A percentile compares a stretch with the other conserved stretches of the same genome.
These are phyloP conservation scores for Pseudocercospora ulei DNA, from an alignment of 2,329 filamentous ascomycete genomes.

Conservation along the genomic window DNA sequence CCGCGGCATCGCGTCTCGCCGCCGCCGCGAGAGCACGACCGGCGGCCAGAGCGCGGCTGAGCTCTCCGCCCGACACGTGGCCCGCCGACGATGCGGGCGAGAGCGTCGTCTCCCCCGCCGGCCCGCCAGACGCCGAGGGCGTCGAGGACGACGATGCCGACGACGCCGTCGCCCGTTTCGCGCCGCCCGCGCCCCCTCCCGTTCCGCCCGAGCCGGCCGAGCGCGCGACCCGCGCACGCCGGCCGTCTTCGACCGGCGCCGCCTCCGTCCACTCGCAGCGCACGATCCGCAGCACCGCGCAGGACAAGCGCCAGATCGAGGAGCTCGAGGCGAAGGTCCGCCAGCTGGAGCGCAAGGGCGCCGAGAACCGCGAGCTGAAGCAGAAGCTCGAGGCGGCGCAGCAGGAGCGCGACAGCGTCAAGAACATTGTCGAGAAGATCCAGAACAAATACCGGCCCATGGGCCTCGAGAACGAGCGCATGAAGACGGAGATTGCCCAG, in stretches of 20 bases:
- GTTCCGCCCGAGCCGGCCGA: constrained; percentile 23
- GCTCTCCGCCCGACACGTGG: constrained; percentile 23
- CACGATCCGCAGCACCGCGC: constrained; percentile 40
- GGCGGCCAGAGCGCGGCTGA: constrained; percentile 17
- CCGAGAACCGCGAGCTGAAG: constrained; percentile 76
- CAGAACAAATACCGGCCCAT: constrained; percentile 81
- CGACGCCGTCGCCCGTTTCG: constrained; percentile 28
- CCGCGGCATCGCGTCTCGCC: constrained; percentile 14
- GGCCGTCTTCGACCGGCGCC: constrained; percentile 31
- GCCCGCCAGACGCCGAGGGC: constrained; percentile 20
- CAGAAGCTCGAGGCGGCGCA: constrained; percentile 68
- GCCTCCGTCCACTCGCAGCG: constrained; percentile 30
- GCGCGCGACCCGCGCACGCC: constrained; percentile 23
- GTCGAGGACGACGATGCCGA: constrained; percentile 22
- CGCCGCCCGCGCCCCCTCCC: constrained; percentile 28
- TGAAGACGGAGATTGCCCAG: constrained; percentile 70
- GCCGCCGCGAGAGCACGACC: constrained; percentile 16
- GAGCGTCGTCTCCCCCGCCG: constrained; percentile 19
- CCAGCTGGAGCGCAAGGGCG: constrained; percentile 74
- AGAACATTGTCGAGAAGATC: constrained; percentile 78
- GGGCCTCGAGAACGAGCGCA: constrained; percentile 64
- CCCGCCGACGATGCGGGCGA: constrained; percentile 24
- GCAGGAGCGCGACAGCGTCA: constrained; percentile 66
- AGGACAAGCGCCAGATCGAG: constrained; percentile 61
- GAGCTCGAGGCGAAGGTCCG: constrained; percentile 80